Evolutionary conservation across 2,329 filamentous ascomycete species (phyloP).

Genomic region (Colletotrichum orchidophilum): DNA sequence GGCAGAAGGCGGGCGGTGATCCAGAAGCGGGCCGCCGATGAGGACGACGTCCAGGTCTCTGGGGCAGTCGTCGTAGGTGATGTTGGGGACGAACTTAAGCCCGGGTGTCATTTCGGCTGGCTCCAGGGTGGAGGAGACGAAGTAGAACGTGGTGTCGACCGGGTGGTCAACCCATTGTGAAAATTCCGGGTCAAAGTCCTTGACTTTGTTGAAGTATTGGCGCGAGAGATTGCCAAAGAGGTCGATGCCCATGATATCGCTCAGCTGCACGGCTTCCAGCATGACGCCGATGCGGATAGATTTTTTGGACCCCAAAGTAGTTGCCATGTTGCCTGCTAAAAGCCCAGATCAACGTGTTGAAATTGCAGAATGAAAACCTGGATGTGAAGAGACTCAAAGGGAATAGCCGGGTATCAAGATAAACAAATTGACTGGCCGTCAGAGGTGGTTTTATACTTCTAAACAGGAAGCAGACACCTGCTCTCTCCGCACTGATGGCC

Average conservation of each 20-base stretch:
- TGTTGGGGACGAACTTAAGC: conserved; percentile 46
- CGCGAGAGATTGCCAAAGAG: conserved; percentile 48
- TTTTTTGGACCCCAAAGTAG: conserved; percentile 23
- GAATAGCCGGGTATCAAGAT: not conserved
- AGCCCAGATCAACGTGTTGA: not conserved
- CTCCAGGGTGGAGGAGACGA: conserved; percentile 46
- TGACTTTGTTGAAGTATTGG: conserved; percentile 35
- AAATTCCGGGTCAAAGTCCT: conserved; percentile 35
- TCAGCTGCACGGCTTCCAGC: conserved; percentile 48
- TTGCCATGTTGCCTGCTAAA: not conserved
- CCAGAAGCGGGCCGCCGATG: conserved; percentile 46
- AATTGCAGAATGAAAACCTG: not conserved
- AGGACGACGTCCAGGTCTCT: conserved; percentile 52
- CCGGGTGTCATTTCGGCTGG: conserved; percentile 42
- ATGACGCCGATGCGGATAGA: conserved; percentile 50
- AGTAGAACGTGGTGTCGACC: conserved; percentile 47
- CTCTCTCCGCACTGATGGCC: not conserved
- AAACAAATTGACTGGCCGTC: not conserved
- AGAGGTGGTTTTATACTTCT: not conserved
- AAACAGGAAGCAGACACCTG: not conserved
- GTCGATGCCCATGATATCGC: conserved; percentile 51
- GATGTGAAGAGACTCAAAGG: not conserved
- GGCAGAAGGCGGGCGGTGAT: conserved; percentile 43
- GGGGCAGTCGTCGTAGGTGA: conserved; percentile 51
- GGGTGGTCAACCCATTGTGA: conserved; percentile 36